Percentiles rank a stretch among this genome's conserved stretches.
These are phyloP conservation scores for Aspergillus aculeatinus DNA, from an alignment of 2,329 filamentous ascomycete genomes.

Conservation along the genomic window DNA sequence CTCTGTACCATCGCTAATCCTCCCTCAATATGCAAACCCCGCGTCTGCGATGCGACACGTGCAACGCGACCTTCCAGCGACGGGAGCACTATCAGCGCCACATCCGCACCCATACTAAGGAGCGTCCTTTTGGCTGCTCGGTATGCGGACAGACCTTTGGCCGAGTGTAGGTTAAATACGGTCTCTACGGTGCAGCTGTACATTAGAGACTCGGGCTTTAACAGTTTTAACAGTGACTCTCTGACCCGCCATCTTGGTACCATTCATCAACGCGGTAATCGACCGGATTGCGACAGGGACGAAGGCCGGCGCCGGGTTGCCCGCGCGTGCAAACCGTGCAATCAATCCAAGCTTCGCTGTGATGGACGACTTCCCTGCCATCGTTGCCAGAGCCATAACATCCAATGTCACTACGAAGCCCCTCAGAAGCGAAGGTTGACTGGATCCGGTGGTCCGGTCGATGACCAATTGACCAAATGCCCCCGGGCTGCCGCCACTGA, in stretches of 20 bases:
- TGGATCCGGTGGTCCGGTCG: background rate
- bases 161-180: background rate
- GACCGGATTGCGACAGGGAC: background rate
- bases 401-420: background rate
- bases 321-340: conserved; percentile 3
- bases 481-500: too few species aligned
- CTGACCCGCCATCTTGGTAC: conserved; percentile 1
- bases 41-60: background rate
- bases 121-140: conserved; percentile 1
- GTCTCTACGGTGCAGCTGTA: too few species aligned
- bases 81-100: conserved; percentile 7
- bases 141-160: conserved; percentile 1
- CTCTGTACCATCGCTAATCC: background rate
- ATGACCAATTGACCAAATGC: too few species aligned
- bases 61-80: conserved; percentile 3
- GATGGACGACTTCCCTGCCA: background rate
- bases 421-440: conserved; percentile 1
- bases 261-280: background rate
- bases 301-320: conserved; percentile 2
- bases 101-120: conserved; percentile 4
- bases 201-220: too few species aligned
- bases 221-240: background rate
- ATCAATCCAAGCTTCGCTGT: conserved; percentile 6
- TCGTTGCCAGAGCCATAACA: background rate
- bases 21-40: background rate